These are phyloP conservation scores for Pterocarpus santalinus DNA, from an alignment of 306 rosid genomes.

Conservation along the genomic window DNA sequence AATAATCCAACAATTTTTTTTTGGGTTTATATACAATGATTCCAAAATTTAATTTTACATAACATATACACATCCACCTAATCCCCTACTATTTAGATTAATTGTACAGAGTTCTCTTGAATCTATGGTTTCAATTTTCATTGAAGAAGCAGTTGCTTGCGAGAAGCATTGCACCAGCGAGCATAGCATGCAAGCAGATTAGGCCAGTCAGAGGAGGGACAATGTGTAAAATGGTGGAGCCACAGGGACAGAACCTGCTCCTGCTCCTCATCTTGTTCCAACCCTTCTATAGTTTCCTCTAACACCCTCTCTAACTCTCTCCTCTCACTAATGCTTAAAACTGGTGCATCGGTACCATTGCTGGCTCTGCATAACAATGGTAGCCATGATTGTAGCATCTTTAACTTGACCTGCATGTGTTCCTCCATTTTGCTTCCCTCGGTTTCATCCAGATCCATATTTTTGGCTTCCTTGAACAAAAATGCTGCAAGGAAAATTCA, in stretches of 20 bases:
- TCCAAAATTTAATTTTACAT: not conserved
- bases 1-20: too few species aligned
- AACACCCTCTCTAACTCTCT: constrained; percentile 57
- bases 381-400: constrained; percentile 69
- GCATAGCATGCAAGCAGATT: constrained; percentile 65
- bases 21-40: too few species aligned
- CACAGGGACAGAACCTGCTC: constrained; percentile 67
- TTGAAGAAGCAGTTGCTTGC: constrained; percentile 55
- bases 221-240: constrained; percentile 76
- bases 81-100: not conserved
- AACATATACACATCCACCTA: not conserved
- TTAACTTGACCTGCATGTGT: constrained; percentile 47
- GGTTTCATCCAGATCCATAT: constrained; percentile 42
- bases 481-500: constrained; percentile 49
- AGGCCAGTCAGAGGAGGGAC: constrained; percentile 74
- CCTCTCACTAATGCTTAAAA: constrained; percentile 58
- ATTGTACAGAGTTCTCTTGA: too few species aligned
- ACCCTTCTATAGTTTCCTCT: constrained; percentile 59
- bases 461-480: constrained; percentile 64
- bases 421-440: constrained; percentile 42
- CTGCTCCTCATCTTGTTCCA: constrained; percentile 55
- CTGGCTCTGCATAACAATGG: constrained; percentile 70
- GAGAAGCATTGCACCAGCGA: constrained; percentile 65
- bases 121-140: not conserved
- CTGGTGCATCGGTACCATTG: constrained; percentile 65